A percentile compares a stretch with the other conserved stretches of the same genome.
phyloP scores from a whole-genome alignment of 2,329 filamentous ascomycete genomes.

The Neospermospora avenae region DNA sequence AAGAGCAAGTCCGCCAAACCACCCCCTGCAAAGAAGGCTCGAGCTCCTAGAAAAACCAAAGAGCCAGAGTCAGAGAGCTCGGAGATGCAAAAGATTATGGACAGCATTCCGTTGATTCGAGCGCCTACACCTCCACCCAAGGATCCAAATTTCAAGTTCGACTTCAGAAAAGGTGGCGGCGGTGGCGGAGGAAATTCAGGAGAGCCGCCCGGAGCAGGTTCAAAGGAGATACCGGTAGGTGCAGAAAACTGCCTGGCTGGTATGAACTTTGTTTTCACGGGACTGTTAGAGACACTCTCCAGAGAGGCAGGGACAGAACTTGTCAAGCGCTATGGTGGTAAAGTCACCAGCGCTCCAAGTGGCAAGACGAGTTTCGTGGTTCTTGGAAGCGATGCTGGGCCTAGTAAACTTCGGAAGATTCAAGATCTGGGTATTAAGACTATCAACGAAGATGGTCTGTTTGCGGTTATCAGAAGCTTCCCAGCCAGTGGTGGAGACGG shows the following conservation, averaged over 20 bases:
- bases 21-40: constrained; percentile 35
- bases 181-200: constrained; percentile 58
- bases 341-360: constrained; percentile 80
- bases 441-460: constrained; percentile 90
- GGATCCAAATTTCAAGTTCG: constrained; percentile 70
- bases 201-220: constrained; percentile 59
- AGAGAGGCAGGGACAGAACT: constrained; percentile 82
- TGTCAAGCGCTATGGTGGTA: constrained; percentile 92
- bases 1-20: constrained; percentile 33
- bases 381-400: constrained; percentile 85
- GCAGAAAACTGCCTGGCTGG: constrained; percentile 87
- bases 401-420: constrained; percentile 89
- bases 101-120: constrained; percentile 79
- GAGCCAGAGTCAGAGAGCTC: constrained; percentile 69
- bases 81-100: constrained; percentile 77
- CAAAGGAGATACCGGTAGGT: constrained; percentile 73
- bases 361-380: constrained; percentile 94
- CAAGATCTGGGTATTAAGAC: constrained; percentile 76
- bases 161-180: constrained; percentile 63
- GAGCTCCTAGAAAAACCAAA: constrained; percentile 26
- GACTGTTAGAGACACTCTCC: constrained; percentile 73
- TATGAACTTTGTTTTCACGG: constrained; percentile 92
- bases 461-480: constrained; percentile 75
- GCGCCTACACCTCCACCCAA: constrained; percentile 80
- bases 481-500: constrained; percentile 85